Evolutionary conservation across 2,329 filamentous ascomycete species (phyloP).

Genomic region (Sporothrix dimorphospora): DNA sequence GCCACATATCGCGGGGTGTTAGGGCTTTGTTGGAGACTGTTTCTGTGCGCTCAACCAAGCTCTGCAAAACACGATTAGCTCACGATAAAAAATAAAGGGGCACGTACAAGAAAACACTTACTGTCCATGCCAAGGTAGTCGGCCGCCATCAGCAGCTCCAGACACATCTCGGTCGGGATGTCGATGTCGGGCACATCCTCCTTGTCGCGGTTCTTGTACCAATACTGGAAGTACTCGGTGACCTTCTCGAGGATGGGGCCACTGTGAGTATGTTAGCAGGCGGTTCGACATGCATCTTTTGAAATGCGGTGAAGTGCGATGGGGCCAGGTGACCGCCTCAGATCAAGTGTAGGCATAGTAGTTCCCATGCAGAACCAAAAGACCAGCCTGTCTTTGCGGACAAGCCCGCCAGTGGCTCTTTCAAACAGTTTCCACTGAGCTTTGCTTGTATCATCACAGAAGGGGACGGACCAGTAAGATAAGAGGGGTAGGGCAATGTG

Average conservation of each 20-base stretch:
- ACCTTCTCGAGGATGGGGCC: constrained; percentile 77
- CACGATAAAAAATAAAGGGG: too few species aligned
- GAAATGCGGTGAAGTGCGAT: background rate
- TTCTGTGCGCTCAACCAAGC: background rate
- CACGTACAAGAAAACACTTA: constrained; percentile 40
- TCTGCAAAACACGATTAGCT: constrained; percentile 8
- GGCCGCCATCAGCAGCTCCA: constrained; percentile 76
- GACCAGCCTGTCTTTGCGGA: background rate
- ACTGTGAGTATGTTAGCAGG: constrained; percentile 47
- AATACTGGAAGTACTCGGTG: constrained; percentile 82
- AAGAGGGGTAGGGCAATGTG: constrained; percentile 7
- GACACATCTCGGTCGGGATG: constrained; percentile 74
- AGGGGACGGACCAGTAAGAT: constrained; percentile 17
- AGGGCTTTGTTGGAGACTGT: background rate
- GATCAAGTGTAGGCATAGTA: constrained; percentile 37
- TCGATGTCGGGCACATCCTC: constrained; percentile 81
- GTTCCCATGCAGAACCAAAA: constrained; percentile 30
- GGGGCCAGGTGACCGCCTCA: constrained; percentile 29
- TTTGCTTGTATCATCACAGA: constrained; percentile 40
- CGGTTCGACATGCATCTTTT: background rate
- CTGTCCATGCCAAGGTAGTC: constrained; percentile 74
- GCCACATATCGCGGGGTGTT: background rate
- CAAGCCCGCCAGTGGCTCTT: constrained; percentile 28
- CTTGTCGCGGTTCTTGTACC: constrained; percentile 70
- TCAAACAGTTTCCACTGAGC: constrained; percentile 23